phyloP scores from a whole-genome alignment of 176 grass and related monocot species.

The Avena eriantha region DNA sequence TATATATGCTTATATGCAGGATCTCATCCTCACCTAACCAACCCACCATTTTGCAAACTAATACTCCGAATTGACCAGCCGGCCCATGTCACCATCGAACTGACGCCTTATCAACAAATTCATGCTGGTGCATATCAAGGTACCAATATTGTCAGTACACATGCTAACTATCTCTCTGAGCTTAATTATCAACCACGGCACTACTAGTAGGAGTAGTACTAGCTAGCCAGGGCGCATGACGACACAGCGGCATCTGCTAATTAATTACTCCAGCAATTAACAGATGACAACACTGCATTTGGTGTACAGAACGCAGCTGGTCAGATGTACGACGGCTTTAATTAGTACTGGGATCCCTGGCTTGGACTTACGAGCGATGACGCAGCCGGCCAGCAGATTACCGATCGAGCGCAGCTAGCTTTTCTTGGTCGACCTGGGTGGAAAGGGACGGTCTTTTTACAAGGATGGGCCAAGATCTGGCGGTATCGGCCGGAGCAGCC shows the following conservation, averaged over 20 bases:
- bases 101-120: conserved; percentile 11
- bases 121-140: neutral
- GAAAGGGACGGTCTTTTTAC: neutral
- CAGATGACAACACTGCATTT: neutral
- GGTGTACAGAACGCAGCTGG: neutral
- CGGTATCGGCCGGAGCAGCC: too few relatives aligned
- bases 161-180: too few relatives aligned
- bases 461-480: too few relatives aligned
- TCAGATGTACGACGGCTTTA: neutral
- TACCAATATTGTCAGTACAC: neutral
- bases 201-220: neutral
- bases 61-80: neutral
- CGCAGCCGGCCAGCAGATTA: neutral
- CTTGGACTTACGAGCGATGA: neutral
- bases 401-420: neutral
- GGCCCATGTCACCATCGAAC: neutral
- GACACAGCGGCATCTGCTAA: neutral
- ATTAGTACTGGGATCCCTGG: neutral
- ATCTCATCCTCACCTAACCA: conserved; percentile 14
- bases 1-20: too few relatives aligned
- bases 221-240: neutral
- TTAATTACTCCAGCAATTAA: neutral
- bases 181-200: too few relatives aligned
- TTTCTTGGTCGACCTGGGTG: neutral
- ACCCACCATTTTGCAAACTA: neutral